Conservation (phyloP, 441 rosid species). For the Erodium chrysanthum region DNA sequence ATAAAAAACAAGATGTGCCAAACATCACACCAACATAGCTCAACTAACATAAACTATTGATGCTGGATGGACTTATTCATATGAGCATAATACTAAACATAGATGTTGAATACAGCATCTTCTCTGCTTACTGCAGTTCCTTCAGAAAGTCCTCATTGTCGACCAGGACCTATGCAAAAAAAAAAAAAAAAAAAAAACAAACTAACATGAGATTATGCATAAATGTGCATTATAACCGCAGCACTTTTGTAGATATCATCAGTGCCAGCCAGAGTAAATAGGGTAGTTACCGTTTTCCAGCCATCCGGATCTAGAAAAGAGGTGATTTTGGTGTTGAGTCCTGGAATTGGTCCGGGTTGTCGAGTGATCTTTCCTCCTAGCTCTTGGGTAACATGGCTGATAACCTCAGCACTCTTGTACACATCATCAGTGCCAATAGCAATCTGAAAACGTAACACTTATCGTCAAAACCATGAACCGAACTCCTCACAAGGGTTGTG, state of each 20-base stretch:
- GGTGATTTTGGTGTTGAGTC: slow-evolving; percentile 74
- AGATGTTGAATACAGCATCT: neutral
- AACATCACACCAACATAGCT: neutral
- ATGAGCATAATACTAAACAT: neutral
- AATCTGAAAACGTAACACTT: slow-evolving; percentile 30
- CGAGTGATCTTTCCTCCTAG: slow-evolving; percentile 89
- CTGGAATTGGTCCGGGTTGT: slow-evolving; percentile 80
- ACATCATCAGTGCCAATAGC: slow-evolving; percentile 87
- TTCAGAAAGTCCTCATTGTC: slow-evolving; percentile 87
- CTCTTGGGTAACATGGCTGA: slow-evolving; percentile 56
- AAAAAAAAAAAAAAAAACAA: neutral
- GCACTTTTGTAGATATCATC: too few species aligned
- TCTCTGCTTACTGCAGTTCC: slow-evolving; percentile 41
- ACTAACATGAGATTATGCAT: neutral
- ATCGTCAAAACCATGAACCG: neutral
- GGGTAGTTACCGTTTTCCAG: slow-evolving; percentile 75
- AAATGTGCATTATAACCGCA: too few species aligned
- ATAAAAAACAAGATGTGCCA: too few species aligned
- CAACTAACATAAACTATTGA: neutral
- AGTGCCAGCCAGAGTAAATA: neutral
- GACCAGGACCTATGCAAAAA: slow-evolving; percentile 53
- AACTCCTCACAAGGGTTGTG: neutral
- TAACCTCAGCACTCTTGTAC: slow-evolving; percentile 85
- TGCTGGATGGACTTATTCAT: slow-evolving; percentile 21
- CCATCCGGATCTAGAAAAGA: slow-evolving; percentile 92